Evolutionary conservation across 805 yeast species (phyloP).

Genomic region (Torulaspora franciscae): DNA sequence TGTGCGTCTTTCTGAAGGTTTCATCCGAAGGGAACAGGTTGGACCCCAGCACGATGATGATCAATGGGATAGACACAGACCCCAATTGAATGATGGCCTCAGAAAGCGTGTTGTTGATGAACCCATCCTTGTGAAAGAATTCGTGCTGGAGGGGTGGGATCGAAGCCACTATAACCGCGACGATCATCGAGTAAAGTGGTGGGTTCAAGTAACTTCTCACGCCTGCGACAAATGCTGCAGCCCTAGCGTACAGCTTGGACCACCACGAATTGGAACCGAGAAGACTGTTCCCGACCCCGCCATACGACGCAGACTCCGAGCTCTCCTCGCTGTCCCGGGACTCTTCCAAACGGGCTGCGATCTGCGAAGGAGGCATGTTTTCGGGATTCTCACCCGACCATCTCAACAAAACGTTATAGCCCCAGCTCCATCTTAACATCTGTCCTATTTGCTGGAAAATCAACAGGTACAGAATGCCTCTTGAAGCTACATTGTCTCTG

Average conservation of each 20-base stretch:
- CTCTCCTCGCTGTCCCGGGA: conserved; percentile 7
- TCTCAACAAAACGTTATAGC: conserved; percentile 63
- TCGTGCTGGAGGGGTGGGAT: conserved; percentile 51
- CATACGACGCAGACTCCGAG: conserved; percentile 3
- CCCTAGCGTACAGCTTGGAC: conserved; percentile 16
- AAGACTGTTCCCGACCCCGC: not conserved
- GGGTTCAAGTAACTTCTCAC: conserved; percentile 61
- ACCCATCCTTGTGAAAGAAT: conserved; percentile 56
- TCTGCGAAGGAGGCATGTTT: conserved; percentile 32
- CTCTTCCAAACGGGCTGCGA: conserved; percentile 19
- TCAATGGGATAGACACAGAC: conserved; percentile 70
- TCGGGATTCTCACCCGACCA: conserved; percentile 37
- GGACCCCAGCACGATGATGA: conserved; percentile 72
- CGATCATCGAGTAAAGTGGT: conserved; percentile 73
- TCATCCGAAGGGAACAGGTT: conserved; percentile 66
- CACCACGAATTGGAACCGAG: conserved; percentile 12
- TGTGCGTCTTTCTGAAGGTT: conserved; percentile 58
- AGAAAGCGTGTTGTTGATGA: conserved; percentile 60
- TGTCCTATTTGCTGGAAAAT: conserved; percentile 83
- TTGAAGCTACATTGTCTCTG: conserved; percentile 65
- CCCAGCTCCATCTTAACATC: conserved; percentile 83
- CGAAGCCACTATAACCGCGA: conserved; percentile 65
- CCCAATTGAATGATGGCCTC: conserved; percentile 63
- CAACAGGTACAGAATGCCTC: conserved; percentile 69
- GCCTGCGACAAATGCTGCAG: conserved; percentile 13